A percentile compares a stretch with the other conserved stretches of the same genome.
Evolutionary conservation across 2,329 filamentous ascomycete species (phyloP).

Genomic region (Davidsoniella eucalypti): DNA sequence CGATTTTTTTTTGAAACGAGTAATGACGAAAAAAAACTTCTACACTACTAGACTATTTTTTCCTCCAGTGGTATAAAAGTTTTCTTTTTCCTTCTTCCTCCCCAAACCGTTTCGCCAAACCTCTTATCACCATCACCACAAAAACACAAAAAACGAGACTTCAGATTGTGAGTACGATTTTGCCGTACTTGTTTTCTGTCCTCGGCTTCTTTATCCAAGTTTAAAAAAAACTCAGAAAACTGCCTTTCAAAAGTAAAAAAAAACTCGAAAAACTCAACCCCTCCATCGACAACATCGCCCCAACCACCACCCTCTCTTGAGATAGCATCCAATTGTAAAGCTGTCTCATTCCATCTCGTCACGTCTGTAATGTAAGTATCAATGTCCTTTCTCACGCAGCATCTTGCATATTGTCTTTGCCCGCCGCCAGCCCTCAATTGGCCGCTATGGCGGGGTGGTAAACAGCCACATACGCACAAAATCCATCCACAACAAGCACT

Average conservation of each 20-base stretch:
- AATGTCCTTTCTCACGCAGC: too few species aligned
- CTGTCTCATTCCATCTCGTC: slow-evolving; percentile 11
- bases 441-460: neutral
- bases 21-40: slow-evolving; percentile 22
- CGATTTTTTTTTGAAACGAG: slow-evolving; percentile 1
- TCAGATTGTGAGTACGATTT: slow-evolving; percentile 39
- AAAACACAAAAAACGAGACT: slow-evolving; percentile 29
- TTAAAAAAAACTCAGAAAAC: slow-evolving; percentile 14
- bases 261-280: slow-evolving; percentile 45
- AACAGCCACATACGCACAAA: too few species aligned
- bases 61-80: slow-evolving; percentile 8
- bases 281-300: slow-evolving; percentile 24
- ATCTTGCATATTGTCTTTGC: too few species aligned
- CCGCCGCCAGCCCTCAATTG: too few species aligned
- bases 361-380: slow-evolving; percentile 3
- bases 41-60: slow-evolving; percentile 8
- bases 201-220: slow-evolving; percentile 33
- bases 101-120: slow-evolving; percentile 29
- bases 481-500: too few species aligned
- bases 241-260: slow-evolving; percentile 30
- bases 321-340: slow-evolving; percentile 9
- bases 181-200: slow-evolving; percentile 42
- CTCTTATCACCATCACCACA: slow-evolving; percentile 29
- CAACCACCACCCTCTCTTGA: slow-evolving; percentile 4
- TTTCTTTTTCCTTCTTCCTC: slow-evolving; percentile 24